phyloP scores from a whole-genome alignment of 345 rosid species.

The Psidium guajava region DNA sequence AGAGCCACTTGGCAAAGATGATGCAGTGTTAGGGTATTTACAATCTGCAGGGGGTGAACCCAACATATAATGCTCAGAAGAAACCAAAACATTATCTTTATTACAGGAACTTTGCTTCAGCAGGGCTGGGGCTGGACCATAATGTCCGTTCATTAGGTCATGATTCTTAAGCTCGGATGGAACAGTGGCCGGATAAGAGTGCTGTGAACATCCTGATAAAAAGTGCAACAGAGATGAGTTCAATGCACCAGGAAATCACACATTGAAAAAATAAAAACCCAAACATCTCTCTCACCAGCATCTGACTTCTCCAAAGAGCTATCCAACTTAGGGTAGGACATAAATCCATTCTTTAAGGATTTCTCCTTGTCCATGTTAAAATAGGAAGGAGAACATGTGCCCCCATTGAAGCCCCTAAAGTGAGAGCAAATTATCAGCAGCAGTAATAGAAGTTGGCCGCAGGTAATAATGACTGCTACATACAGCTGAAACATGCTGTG shows the following conservation, averaged over 20 bases:
- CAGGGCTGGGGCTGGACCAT: conserved; percentile 21
- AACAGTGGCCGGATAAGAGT: conserved; percentile 21
- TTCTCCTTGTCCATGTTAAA: conserved; percentile 23
- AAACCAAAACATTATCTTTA: conserved; percentile 18
- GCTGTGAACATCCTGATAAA: conserved; percentile 38
- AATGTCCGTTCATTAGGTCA: conserved; percentile 18
- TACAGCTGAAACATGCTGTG: neutral
- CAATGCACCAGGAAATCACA: neutral
- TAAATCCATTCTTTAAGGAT: conserved; percentile 17
- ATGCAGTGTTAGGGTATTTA: conserved; percentile 20
- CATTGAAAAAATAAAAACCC: neutral
- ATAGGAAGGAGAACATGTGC: conserved; percentile 15
- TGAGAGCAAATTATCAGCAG: neutral
- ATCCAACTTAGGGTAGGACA: conserved; percentile 22
- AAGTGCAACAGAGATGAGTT: conserved; percentile 1
- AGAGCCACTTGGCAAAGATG: conserved; percentile 34
- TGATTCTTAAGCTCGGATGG: conserved; percentile 17
- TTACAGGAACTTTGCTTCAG: conserved; percentile 21
- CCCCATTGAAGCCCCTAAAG: conserved; percentile 27
- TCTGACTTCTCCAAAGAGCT: conserved; percentile 24
- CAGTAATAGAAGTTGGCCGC: neutral
- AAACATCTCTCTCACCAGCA: conserved; percentile 20
- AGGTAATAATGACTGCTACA: neutral
- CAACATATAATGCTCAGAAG: conserved; percentile 35
- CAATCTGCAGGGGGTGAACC: conserved; percentile 25